Conservation (phyloP, 1,139 yeast genomes). For the Lodderomyces orthopsilosis region DNA sequence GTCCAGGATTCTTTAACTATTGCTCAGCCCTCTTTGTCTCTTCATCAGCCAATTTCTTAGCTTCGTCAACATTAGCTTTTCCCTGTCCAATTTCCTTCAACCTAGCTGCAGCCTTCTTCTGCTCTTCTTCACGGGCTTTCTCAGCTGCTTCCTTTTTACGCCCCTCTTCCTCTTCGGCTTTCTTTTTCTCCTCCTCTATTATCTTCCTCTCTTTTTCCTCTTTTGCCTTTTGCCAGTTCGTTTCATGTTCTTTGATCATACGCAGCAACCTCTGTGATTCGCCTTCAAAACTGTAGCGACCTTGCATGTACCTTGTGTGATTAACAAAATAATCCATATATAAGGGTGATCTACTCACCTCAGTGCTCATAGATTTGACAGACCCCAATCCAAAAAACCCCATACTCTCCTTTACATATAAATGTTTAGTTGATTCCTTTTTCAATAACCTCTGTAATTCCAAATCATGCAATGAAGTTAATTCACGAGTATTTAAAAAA, state of each 20-base stretch:
- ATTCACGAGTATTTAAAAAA: slow-evolving; percentile 26
- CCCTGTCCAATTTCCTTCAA: background rate
- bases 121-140: background rate
- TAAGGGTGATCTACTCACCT: background rate
- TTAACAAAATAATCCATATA: background rate
- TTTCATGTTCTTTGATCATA: background rate
- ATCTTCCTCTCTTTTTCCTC: background rate
- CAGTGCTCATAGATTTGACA: background rate
- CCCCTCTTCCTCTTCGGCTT: background rate
- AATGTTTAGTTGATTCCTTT: background rate
- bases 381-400: background rate
- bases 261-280: background rate
- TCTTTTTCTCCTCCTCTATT: background rate
- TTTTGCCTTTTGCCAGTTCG: background rate
- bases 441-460: slow-evolving; percentile 17
- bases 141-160: background rate
- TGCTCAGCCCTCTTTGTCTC: too few relatives aligned
- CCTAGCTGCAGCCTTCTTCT: background rate
- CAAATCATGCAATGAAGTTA: slow-evolving; percentile 30
- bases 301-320: background rate
- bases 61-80: background rate
- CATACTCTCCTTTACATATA: background rate
- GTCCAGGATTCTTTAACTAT: too few relatives aligned
- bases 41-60: background rate
- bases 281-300: background rate